Base-by-base conservation (phyloP, 75 land plant genomes). In the Selaginella tamariscina region DNA sequence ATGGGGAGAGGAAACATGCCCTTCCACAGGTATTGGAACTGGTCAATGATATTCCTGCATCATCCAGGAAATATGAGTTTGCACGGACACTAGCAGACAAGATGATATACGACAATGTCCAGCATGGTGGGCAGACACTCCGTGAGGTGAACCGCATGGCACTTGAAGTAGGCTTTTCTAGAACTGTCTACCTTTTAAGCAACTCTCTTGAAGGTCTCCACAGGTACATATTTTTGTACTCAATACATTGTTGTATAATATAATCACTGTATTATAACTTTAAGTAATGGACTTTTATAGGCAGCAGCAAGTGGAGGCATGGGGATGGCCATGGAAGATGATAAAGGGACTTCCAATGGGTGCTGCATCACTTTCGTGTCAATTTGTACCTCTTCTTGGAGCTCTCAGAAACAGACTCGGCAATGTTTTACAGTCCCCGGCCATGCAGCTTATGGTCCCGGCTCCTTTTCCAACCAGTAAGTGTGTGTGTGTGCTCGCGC, bases 1-100 rank as follows among this genome's bases (percentile, higher is more conserved):
- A n/a, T n/a, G n/a, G n/a, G n/a, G n/a, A n/a, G n/a, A n/a, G n/a
- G n/a, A n/a, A n/a, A n/a, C n/a, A n/a, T n/a, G n/a, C n/a, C n/a
- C 29, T 56, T 78, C 83, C 32, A 15, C 84, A 89, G 81, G 72
- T 93, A 8, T 67, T 93, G 56, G 69, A 69, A 26, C 49, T 80
- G 18, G 75, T 85, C 31, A 76, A 74, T 63, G 81, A 78, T 28
- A 69, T 91, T 54, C 98, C 98, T 2, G 86, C 79, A 21, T 71
- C 79, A 13, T 93, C 98, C 27, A 68, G 84, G 24, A 93, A 89
- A 70, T 93, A 93, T 72, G 85, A 80, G 2, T 78, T 83, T 65
- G 76, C 82, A 13, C 77, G 87, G 26, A 73, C 82, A 29, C 68
- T 93, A 15, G 88, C 88, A 31, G 96, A 93, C 65, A 74, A 75